Evolutionary conservation across 2,329 filamentous ascomycete genomes (phyloP), one percentile per base, ranked within the genome.

Genomic region (Tolypocladium nubicola): DNA sequence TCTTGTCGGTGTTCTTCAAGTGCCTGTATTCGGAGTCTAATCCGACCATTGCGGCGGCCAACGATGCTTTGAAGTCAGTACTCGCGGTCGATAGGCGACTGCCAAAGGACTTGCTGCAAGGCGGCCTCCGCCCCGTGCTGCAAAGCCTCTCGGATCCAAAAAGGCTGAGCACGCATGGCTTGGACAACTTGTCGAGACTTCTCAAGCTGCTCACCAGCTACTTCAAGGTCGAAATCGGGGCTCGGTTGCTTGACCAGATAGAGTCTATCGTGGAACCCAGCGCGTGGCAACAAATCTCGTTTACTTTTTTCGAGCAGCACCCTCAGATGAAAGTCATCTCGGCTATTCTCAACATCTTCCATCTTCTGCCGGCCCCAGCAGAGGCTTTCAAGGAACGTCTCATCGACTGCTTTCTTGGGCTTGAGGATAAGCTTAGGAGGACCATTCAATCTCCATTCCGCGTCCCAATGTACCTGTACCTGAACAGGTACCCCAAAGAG

Each of bases 141-240:
- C 92, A 96, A 68, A 99, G 96, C 68, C 81, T 99, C 3, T 93
- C 96, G 63, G 94, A 99, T 67, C 89, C 93, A 0, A 90, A 96
- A 70, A 87, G 93, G 58, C 77, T 99, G 23, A 96, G 86, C 23
- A 89, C 93, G 0, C 88, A 92, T 65, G 92, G 92, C 2, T 77
- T 99, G 5, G 92, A 97, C 68, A 96, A 96, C 33, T 77, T 99
- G 38, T 92, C 92, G 21, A 85, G 93, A 43, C 79, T 99, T 1
- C 74, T 99, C 59, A 93, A 94, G 61, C 79, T 99, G 2, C 78
- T 99, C 21, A 99, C 93, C 0, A 97, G 94, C 59, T 99, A 99
- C 71, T 99, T 99, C 75, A 99, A 99, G 73, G 92, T 97, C 1
- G 94, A 99, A 69, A 99, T 99, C 56, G 95, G 94, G 8, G 84